Percentiles rank a stretch among this genome's conserved stretches.
Evolutionary conservation across 2,329 filamentous ascomycete genomes (phyloP).

Genomic region (Ustulina deusta): DNA sequence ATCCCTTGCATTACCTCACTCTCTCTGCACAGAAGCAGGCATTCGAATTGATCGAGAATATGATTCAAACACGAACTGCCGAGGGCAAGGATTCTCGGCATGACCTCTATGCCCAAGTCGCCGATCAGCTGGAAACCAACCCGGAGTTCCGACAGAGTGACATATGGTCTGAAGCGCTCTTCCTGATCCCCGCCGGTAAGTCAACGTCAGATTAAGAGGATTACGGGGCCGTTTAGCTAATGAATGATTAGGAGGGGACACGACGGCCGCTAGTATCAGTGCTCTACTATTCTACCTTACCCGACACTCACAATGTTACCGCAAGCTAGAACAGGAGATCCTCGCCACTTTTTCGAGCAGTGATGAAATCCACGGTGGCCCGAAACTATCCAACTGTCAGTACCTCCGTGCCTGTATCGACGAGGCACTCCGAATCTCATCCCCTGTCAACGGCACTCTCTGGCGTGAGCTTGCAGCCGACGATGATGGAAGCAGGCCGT

Average conservation of each 20-base stretch:
- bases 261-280: conserved; percentile 38
- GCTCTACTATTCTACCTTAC: conserved; percentile 42
- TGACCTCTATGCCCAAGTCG: conserved; percentile 41
- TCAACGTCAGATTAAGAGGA: background rate
- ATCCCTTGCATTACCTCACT: conserved; percentile 33
- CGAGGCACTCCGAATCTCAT: conserved; percentile 38
- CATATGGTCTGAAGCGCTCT: conserved; percentile 40
- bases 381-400: conserved; percentile 35
- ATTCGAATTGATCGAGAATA: conserved; percentile 38
- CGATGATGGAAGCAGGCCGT: conserved; percentile 30
- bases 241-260: conserved; percentile 31
- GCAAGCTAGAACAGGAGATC: conserved; percentile 37
- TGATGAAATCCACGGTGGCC: conserved; percentile 33
- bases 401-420: conserved; percentile 46
- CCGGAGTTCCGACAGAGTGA: conserved; percentile 39
- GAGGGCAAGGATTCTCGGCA: conserved; percentile 31
- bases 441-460: conserved; percentile 36
- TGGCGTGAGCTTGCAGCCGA: conserved; percentile 38
- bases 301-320: conserved; percentile 34
- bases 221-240: background rate
- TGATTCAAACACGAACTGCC: conserved; percentile 39
- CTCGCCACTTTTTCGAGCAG: conserved; percentile 27
- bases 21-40: conserved; percentile 34
- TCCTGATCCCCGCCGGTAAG: conserved; percentile 43
- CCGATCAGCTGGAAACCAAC: conserved; percentile 32